Base-by-base conservation (phyloP, 164 flowering plant genomes). In the Hamamelis virginiana region DNA sequence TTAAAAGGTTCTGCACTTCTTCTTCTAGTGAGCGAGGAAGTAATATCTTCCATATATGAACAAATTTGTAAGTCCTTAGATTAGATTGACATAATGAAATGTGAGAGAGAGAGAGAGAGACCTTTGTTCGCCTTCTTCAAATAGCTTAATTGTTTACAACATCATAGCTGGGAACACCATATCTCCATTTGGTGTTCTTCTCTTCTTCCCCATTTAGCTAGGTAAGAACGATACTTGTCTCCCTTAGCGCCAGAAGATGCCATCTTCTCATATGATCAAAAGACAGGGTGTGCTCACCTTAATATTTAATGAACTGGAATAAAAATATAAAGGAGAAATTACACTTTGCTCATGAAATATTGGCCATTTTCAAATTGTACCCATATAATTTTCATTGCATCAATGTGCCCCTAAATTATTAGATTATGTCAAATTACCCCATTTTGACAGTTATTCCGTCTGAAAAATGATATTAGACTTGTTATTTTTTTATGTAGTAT, bases 1-100 rank as follows among this genome's bases (percentile, higher is more conserved):
- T 91, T 15, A 87, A 84, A 6, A 89, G 78, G 67, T 79, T 78
- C 72, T 91, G 94, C 66, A 91, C 97, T 56, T 67, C 69, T 53
- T 86, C 97, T 69, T 87, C 93, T 0, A 82, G 67, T 52, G 93
- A 87, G 5, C 88, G 91, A 4, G 75, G 59, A n/a, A 86, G 79
- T 87, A 87, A 86, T 69, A 83, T 65, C 89, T 85, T 2, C n/a
- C 45, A 62, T 13, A 18, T n/a, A 28, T 47, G 13, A 53, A 33
- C 41, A 33, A 33, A 33, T 33, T 2, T 33, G 6, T 33, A 33
- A 6, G 41, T 33, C 6, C 41, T 33, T 6, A 56, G 56, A 51
- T 10, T 27, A 45, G 47, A 33, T 33, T 33, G 41, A 33, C 6
- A 33, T 33, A 6, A 33, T 33, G 41, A 33, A 2, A 33, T 33